Evolutionary conservation across 2,329 filamentous ascomycete genomes (phyloP), one percentile per base, ranked within the genome.

Genomic region (Ilyonectria destructans): DNA sequence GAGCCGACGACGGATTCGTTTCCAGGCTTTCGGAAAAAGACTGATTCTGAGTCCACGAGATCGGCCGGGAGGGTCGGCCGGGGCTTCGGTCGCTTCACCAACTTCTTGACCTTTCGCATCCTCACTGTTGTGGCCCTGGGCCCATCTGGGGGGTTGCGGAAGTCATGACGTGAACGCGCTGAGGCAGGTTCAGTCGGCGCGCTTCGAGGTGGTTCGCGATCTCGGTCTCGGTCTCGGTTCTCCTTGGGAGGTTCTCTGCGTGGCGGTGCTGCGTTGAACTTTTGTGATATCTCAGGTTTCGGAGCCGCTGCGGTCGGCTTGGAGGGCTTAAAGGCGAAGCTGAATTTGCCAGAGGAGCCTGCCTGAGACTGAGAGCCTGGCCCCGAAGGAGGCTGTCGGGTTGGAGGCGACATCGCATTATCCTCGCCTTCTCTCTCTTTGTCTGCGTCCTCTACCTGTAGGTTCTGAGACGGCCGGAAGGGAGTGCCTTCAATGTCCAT

Each of bases 1-100:
- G 96, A 97, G 17, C 96, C 96, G 21, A 98, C 92, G 0, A 98
- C 96, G 0, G 96, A 98, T 79, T 97, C 96, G 74, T 98, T 97
- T n/a, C 96, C 96, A 1, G 95, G 95, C 79, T 98, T 98, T 71
- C 96, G 89, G 82, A 92, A 97, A 81, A 97, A 98, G 4, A 98
- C 95, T 0, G 95, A 98, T 52, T 96, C 92, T 0, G 95, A 97
- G 6, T 87, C 85, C 12, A 90, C 89, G 74, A 96, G 89, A 35
- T 97, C 93, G 26, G 90, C 83, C 0, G 91, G 83, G 1, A 98
- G 83, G 6, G 85, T 88, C 2, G 94, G 94, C 59, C 91, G 90
- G 54, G 90, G 85, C 77, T 95, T 96, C 13, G 90, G 83, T 33
- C 92, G 89, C 78, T 87, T 93, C 80, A 93, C 87, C 3, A 90